These are phyloP conservation scores for Leccinum fallax DNA, from an alignment of 1,284 basidiomycete species.

Conservation along the genomic window DNA sequence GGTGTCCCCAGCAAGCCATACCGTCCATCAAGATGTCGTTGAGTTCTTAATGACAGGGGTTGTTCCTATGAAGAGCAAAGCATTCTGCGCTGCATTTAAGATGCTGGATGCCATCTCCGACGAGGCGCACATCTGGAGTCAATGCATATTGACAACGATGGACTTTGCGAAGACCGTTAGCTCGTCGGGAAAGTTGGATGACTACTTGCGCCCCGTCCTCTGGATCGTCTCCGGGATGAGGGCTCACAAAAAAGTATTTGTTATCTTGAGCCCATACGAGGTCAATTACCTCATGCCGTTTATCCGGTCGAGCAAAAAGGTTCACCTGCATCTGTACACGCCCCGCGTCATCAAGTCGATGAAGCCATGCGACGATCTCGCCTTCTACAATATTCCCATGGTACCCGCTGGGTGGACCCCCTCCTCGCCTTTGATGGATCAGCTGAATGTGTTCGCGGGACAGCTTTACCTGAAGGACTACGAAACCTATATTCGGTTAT, in stretches of 20 bases:
- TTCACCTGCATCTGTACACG: too few species aligned
- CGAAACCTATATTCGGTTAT: slow-evolving; percentile 36
- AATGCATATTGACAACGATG: slow-evolving; percentile 25
- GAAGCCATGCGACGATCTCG: too few species aligned
- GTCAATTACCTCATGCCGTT: slow-evolving; percentile 29
- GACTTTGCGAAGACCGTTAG: slow-evolving; percentile 32
- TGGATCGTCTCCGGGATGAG: slow-evolving; percentile 42
- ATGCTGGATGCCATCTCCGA: slow-evolving; percentile 17
- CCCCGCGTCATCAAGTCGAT: too few species aligned
- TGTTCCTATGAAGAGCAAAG: slow-evolving; percentile 1
- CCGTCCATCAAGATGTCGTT: slow-evolving; percentile 23
- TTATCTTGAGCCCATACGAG: slow-evolving; percentile 51
- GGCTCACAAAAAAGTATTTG: slow-evolving; percentile 19
- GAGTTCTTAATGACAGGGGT: slow-evolving; percentile 29
- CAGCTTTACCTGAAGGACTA: slow-evolving; percentile 1
- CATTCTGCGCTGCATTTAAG: slow-evolving; percentile 16
- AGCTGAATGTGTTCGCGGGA: too few species aligned
- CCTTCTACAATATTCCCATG: too few species aligned
- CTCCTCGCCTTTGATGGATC: slow-evolving; percentile 4
- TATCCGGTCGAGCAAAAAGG: too few species aligned
- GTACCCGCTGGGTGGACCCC: slow-evolving; percentile 7
- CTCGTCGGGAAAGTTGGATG: slow-evolving; percentile 10
- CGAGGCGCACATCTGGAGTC: slow-evolving; percentile 23
- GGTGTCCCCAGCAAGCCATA: slow-evolving; percentile 25
- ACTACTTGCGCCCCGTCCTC: slow-evolving; percentile 45